phyloP scores from a whole-genome alignment of 192 early-diverging fungal species.

The Coemansia sp. region DNA sequence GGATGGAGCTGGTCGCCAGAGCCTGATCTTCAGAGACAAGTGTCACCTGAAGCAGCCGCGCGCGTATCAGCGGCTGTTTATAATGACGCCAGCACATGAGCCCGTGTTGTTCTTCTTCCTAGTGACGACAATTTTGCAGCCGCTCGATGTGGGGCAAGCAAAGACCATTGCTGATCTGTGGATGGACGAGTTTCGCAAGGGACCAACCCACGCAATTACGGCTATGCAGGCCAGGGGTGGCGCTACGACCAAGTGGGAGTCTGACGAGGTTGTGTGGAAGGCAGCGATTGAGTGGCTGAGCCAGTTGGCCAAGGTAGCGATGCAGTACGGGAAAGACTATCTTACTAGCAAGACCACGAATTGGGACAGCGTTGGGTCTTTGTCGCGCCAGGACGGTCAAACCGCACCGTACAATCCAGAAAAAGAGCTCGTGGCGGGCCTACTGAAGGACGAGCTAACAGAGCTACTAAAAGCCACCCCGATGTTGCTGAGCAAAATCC shows the following conservation, averaged over 20 bases:
- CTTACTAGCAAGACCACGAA: slow-evolving; percentile 14
- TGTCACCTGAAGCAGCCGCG: slow-evolving; percentile 16
- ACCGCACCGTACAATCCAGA: slow-evolving; percentile 5
- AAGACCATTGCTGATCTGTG: slow-evolving; percentile 22
- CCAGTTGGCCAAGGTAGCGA: slow-evolving; percentile 5
- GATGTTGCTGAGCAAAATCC: slow-evolving; percentile 7
- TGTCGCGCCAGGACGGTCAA: background rate
- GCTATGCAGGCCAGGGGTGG: background rate
- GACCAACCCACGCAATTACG: slow-evolving; percentile 8
- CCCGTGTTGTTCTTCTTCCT: slow-evolving; percentile 33
- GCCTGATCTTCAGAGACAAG: slow-evolving; percentile 21
- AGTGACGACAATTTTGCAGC: slow-evolving; percentile 28
- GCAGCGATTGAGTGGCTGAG: slow-evolving; percentile 30
- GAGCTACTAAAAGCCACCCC: slow-evolving; percentile 18
- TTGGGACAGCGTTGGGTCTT: slow-evolving; percentile 12
- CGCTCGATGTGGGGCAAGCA: slow-evolving; percentile 14
- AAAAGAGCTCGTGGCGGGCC: slow-evolving; percentile 20
- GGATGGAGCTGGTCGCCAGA: background rate
- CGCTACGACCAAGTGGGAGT: slow-evolving; percentile 13
- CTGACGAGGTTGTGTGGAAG: slow-evolving; percentile 20
- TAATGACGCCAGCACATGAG: slow-evolving; percentile 7
- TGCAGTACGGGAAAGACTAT: slow-evolving; percentile 8
- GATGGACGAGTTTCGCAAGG: slow-evolving; percentile 9
- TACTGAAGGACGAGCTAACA: slow-evolving; percentile 21
- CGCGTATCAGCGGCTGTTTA: slow-evolving; percentile 14